Evolutionary conservation across 345 rosid species (phyloP).

Genomic region (Dipteronia dyeriana): DNA sequence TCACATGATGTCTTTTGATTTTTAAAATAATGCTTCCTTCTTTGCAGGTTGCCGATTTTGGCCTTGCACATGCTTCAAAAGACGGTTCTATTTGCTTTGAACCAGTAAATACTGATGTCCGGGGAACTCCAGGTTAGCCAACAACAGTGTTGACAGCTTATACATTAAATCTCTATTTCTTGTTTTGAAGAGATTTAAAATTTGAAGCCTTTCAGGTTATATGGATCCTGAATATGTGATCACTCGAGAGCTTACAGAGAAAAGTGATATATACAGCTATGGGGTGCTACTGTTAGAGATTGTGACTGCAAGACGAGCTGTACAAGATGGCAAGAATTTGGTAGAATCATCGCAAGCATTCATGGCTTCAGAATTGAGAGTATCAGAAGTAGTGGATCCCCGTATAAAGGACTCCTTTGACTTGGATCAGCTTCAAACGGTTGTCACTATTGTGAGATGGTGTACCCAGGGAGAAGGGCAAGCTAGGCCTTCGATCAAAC

Average conservation of each 20-base stretch:
- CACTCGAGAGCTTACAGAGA: constrained; percentile 88
- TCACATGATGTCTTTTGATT: neutral
- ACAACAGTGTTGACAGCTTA: constrained; percentile 9
- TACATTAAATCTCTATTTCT: neutral
- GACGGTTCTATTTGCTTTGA: constrained; percentile 88
- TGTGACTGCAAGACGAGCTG: constrained; percentile 69
- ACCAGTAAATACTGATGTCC: constrained; percentile 77
- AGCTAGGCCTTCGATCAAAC: constrained; percentile 87
- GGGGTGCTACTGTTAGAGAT: constrained; percentile 92
- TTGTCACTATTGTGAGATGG: constrained; percentile 71
- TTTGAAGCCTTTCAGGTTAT: constrained; percentile 58
- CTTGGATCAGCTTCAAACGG: constrained; percentile 70
- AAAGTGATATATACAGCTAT: constrained; percentile 86
- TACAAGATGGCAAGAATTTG: constrained; percentile 76
- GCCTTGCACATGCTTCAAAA: constrained; percentile 89
- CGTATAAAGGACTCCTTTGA: constrained; percentile 59
- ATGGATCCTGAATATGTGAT: constrained; percentile 93
- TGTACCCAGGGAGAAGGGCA: constrained; percentile 85
- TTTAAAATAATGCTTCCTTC: constrained; percentile 10
- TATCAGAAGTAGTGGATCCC: constrained; percentile 67
- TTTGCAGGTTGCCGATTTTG: constrained; percentile 94
- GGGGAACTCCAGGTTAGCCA: constrained; percentile 95
- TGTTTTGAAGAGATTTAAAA: constrained; percentile 19
- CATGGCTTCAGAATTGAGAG: constrained; percentile 57
- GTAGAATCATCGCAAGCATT: constrained; percentile 67